Percentiles rank a stretch among this genome's conserved stretches.
phyloP scores from a whole-genome alignment of 1,139 yeast genomes.

The Pichia sp. region DNA sequence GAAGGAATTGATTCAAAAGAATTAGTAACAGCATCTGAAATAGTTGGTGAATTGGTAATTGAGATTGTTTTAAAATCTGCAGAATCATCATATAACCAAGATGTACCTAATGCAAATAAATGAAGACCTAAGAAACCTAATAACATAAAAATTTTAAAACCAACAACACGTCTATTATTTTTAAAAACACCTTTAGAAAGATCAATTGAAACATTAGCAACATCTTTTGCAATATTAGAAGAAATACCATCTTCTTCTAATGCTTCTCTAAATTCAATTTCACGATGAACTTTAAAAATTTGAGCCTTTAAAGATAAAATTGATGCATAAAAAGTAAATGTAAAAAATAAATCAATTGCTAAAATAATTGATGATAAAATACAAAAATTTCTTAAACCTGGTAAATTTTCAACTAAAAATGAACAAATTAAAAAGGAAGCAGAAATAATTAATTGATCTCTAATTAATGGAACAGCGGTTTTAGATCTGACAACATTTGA shows the following conservation, averaged over 20 bases:
- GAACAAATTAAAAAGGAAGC: conserved; percentile 65
- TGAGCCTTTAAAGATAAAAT: conserved; percentile 85
- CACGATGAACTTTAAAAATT: conserved; percentile 80
- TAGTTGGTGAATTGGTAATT: conserved; percentile 11
- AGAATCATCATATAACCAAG: conserved; percentile 58
- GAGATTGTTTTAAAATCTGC: conserved; percentile 30
- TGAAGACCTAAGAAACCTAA: conserved; percentile 67
- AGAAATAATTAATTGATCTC: conserved; percentile 75
- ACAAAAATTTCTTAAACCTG: conserved; percentile 81
- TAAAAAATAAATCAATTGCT: conserved; percentile 64
- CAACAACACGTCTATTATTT: conserved; percentile 40
- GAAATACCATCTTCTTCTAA: conserved; percentile 93
- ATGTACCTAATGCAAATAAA: conserved; percentile 66
- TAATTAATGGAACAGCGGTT: conserved; percentile 57
- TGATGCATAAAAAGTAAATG: conserved; percentile 80
- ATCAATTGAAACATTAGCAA: conserved; percentile 46
- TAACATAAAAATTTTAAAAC: conserved; percentile 62
- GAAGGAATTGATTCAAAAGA: conserved; percentile 2
- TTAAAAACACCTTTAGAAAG: conserved; percentile 27
- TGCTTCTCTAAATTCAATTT: conserved; percentile 71
- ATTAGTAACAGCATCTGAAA: conserved; percentile 32
- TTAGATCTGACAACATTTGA: conserved; percentile 59
- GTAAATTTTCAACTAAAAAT: conserved; percentile 61
- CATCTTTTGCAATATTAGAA: conserved; percentile 63
- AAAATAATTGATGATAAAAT: conserved; percentile 68